Conservation (phyloP, 495 filamentous ascomycete genomes). For the Lindgomyces ingoldianus region DNA sequence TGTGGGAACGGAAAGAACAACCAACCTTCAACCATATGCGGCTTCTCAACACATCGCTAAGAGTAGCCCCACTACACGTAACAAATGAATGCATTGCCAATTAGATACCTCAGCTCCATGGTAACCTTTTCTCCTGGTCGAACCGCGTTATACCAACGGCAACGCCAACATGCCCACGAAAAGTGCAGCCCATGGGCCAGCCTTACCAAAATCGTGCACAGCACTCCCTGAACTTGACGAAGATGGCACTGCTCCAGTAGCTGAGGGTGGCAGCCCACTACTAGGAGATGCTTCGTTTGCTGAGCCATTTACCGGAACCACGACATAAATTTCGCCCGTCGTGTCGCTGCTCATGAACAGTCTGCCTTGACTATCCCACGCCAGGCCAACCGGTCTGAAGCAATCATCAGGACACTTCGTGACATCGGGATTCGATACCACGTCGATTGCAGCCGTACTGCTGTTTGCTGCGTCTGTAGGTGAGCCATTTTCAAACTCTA, state of each 20-base stretch:
- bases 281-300: slow-evolving; percentile 17
- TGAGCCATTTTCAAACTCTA: slow-evolving; percentile 50
- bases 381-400: slow-evolving; percentile 56
- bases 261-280: slow-evolving; percentile 19
- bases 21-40: too few relatives aligned
- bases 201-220: not conserved
- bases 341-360: slow-evolving; percentile 54
- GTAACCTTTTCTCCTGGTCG: not conserved
- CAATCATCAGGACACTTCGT: slow-evolving; percentile 47
- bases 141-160: not conserved
- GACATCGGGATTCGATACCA: slow-evolving; percentile 51
- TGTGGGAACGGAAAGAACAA: too few relatives aligned
- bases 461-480: slow-evolving; percentile 47
- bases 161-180: not conserved
- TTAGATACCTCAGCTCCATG: too few relatives aligned
- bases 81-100: too few relatives aligned
- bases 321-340: slow-evolving; percentile 54
- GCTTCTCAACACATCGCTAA: too few relatives aligned
- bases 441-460: slow-evolving; percentile 48
- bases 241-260: slow-evolving; percentile 3
- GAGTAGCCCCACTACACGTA: too few relatives aligned
- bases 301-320: slow-evolving; percentile 44
- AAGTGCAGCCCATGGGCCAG: not conserved
- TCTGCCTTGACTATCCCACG: slow-evolving; percentile 50
- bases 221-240: not conserved